Evolutionary conservation across 2,329 filamentous ascomycete species (phyloP).

Genomic region (Furcasterigmium furcatum): DNA sequence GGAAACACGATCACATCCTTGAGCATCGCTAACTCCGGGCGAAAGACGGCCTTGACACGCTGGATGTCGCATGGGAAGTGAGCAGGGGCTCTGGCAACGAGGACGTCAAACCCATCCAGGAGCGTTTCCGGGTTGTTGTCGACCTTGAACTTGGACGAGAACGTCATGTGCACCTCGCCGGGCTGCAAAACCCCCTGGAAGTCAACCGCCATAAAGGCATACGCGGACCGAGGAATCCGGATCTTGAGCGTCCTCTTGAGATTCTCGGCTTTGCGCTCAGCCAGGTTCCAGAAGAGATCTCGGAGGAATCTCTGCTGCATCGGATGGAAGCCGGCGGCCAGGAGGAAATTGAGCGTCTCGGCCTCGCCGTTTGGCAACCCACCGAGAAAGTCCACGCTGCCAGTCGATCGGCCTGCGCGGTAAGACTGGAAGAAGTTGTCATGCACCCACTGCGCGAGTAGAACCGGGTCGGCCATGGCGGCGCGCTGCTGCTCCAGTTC

Average conservation of each 20-base stretch:
- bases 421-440: conserved; percentile 25
- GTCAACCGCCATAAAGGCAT: conserved; percentile 66
- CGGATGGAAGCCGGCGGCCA: conserved; percentile 59
- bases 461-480: conserved; percentile 45
- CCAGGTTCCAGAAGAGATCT: conserved; percentile 40
- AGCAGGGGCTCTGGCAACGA: conserved; percentile 68
- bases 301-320: conserved; percentile 43
- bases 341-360: conserved; percentile 50
- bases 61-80: conserved; percentile 72
- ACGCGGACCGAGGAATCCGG: conserved; percentile 57
- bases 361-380: conserved; percentile 47
- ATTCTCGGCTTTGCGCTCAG: conserved; percentile 48
- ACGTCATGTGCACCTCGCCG: conserved; percentile 65
- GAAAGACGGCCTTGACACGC: conserved; percentile 57
- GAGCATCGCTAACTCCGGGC: conserved; percentile 59
- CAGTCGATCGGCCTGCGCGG: conserved; percentile 31
- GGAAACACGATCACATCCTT: conserved; percentile 82
- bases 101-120: conserved; percentile 55
- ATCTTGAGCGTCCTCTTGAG: conserved; percentile 58
- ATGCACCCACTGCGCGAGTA: conserved; percentile 52
- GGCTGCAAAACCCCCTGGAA: conserved; percentile 58
- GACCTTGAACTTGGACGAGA: conserved; percentile 61
- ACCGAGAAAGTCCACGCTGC: conserved; percentile 39
- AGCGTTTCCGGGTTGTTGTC: conserved; percentile 50
- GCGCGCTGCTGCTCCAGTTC: conserved; percentile 50